phyloP scores from a whole-genome alignment of 768 basidiomycete species.

The Suillus ampliporus region DNA sequence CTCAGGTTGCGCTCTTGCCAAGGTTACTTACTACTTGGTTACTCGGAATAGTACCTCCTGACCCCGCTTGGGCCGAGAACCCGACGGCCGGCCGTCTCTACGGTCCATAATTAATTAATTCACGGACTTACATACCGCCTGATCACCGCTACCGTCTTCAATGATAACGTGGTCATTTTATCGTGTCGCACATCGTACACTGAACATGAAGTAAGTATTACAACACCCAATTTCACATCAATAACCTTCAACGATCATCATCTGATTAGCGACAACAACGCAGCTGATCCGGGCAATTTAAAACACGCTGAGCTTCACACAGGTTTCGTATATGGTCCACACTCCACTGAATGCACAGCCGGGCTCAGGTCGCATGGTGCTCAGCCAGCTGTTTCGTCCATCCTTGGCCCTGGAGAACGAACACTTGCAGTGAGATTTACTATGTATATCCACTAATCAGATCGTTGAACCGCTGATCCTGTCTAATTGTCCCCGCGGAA shows the following conservation, averaged over 20 bases:
- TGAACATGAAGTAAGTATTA: no score
- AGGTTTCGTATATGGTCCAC: neutral
- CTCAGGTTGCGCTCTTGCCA: constrained; percentile 3
- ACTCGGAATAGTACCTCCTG: constrained; percentile 9
- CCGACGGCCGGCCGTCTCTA: constrained; percentile 9
- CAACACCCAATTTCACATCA: no score
- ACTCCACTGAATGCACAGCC: neutral
- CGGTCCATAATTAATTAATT: constrained; percentile 2
- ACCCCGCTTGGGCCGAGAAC: constrained; percentile 7
- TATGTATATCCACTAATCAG: neutral
- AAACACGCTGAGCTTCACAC: neutral
- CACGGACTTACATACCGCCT: no score
- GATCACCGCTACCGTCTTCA: no score
- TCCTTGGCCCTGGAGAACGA: neutral
- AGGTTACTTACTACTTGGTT: constrained; percentile 14
- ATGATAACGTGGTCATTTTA: neutral
- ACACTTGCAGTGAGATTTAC: no score
- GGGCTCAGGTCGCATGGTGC: neutral
- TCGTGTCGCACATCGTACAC: neutral
- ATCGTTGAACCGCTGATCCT: neutral
- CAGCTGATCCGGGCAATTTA: neutral
- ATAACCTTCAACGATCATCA: no score
- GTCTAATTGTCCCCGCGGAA: neutral
- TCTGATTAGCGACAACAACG: neutral
- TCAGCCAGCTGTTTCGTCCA: neutral